These are phyloP conservation scores for Sordariomycetes sp. DNA, from an alignment of 2,329 filamentous ascomycete genomes.

Conservation along the genomic window DNA sequence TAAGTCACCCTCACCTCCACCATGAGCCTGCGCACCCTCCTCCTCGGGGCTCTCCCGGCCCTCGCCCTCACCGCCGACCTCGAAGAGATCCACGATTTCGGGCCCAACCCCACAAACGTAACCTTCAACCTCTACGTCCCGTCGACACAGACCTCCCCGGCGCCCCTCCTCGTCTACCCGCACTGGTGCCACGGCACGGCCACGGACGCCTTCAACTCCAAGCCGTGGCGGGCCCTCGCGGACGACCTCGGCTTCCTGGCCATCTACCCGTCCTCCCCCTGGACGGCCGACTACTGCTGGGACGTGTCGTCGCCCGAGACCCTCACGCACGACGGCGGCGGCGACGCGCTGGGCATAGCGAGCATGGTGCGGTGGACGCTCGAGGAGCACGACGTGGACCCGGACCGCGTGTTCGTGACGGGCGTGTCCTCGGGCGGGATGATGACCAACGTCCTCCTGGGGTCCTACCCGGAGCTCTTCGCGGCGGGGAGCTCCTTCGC, in stretches of 20 bases:
- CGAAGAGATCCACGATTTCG: constrained; percentile 13
- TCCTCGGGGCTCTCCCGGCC: not conserved
- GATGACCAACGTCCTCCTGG: constrained; percentile 44
- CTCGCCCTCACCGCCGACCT: constrained; percentile 1
- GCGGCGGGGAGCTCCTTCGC: constrained; percentile 35
- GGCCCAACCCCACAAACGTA: constrained; percentile 37
- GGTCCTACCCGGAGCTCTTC: constrained; percentile 41
- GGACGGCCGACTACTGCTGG: constrained; percentile 39
- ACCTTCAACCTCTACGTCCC: constrained; percentile 42
- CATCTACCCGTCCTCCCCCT: constrained; percentile 27
- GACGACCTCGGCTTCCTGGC: constrained; percentile 42
- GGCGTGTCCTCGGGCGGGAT: constrained; percentile 41
- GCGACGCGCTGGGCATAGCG: constrained; percentile 38
- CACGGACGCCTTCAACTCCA: constrained; percentile 32
- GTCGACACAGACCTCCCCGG: constrained; percentile 25
- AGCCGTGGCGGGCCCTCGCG: constrained; percentile 41
- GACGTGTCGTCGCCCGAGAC: constrained; percentile 41
- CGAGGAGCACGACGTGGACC: constrained; percentile 31
- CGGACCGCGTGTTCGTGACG: constrained; percentile 36
- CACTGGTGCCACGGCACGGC: constrained; percentile 48
- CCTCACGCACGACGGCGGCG: constrained; percentile 36
- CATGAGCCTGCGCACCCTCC: not conserved
- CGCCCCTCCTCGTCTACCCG: constrained; percentile 42
- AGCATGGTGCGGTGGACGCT: constrained; percentile 43
- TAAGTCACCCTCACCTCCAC: not conserved